Evolutionary conservation across 73 alveolate genomes (phyloP).

Genomic region (Paramecium biaurelia): DNA sequence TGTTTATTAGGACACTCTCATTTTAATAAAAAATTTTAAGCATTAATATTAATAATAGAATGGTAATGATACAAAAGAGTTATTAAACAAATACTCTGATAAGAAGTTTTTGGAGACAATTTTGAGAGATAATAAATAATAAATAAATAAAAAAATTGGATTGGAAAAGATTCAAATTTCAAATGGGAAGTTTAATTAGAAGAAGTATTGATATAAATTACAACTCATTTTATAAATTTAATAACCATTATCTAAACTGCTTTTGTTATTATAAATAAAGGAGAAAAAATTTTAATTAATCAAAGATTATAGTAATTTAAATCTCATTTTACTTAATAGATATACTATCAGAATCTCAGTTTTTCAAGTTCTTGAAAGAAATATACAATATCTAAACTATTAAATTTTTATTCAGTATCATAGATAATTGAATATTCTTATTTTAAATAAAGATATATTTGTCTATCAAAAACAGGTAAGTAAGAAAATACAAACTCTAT

Average conservation of each 20-base stretch:
- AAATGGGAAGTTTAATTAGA: not conserved
- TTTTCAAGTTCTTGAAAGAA: too few species aligned
- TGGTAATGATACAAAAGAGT: not conserved
- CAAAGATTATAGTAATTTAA: too few species aligned
- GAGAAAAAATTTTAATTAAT: too few species aligned
- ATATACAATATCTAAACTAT: too few species aligned
- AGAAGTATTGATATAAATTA: not conserved
- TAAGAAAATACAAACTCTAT: not conserved
- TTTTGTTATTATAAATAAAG: not conserved
- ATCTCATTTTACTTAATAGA: not conserved
- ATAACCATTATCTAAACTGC: not conserved
- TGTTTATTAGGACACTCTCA: constrained; percentile 8
- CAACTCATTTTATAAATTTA: not conserved
- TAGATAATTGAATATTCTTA: too few species aligned
- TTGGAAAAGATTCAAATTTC: not conserved
- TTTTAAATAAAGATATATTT: not conserved
- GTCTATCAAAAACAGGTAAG: not conserved
- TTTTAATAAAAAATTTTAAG: not conserved
- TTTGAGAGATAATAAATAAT: not conserved
- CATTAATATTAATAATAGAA: not conserved
- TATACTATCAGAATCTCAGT: too few species aligned
- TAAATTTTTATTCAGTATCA: too few species aligned
- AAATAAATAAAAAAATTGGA: not conserved
- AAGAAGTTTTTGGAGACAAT: not conserved
- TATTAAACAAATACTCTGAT: not conserved